These are phyloP conservation scores for Quercus ilex DNA, from an alignment of 306 rosid genomes.

Conservation along the genomic window DNA sequence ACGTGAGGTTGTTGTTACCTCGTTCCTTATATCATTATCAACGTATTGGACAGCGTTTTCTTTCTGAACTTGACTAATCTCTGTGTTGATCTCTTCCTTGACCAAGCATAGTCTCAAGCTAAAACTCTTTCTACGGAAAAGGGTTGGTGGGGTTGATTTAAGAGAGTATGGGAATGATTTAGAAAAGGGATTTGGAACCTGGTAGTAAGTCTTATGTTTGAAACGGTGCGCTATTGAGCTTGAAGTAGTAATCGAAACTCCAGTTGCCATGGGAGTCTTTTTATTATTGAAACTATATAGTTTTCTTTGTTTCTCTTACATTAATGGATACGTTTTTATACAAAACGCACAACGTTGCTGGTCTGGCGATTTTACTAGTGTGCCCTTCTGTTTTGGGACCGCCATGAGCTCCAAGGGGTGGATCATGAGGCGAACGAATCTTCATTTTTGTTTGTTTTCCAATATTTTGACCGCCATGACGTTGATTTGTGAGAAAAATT, in stretches of 20 bases:
- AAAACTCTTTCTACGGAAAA: neutral
- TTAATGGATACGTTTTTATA: neutral
- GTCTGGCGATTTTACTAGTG: neutral
- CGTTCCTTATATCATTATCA: constrained; percentile 8
- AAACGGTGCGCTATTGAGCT: constrained; percentile 7
- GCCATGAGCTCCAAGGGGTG: neutral
- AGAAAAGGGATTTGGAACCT: constrained; percentile 5
- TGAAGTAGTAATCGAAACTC: constrained; percentile 18
- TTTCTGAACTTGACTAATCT: neutral
- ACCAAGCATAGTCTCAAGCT: neutral
- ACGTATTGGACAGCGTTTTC: neutral
- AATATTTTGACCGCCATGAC: neutral
- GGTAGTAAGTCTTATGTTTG: neutral
- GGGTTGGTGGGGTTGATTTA: neutral
- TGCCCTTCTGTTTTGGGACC: constrained; percentile 6
- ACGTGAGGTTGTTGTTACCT: constrained; percentile 32
- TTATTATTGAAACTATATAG: too few species aligned
- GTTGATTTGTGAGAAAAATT: neutral
- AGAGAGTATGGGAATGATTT: neutral
- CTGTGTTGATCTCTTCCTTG: constrained; percentile 17
- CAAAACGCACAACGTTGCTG: neutral
- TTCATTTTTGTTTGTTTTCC: neutral
- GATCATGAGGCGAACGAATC: neutral
- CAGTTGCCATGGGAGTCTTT: constrained; percentile 26
- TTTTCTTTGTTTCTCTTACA: neutral